Evolutionary conservation across 768 basidiomycete genomes (phyloP).

Genomic region (Candolleomyces aberdarensis): DNA sequence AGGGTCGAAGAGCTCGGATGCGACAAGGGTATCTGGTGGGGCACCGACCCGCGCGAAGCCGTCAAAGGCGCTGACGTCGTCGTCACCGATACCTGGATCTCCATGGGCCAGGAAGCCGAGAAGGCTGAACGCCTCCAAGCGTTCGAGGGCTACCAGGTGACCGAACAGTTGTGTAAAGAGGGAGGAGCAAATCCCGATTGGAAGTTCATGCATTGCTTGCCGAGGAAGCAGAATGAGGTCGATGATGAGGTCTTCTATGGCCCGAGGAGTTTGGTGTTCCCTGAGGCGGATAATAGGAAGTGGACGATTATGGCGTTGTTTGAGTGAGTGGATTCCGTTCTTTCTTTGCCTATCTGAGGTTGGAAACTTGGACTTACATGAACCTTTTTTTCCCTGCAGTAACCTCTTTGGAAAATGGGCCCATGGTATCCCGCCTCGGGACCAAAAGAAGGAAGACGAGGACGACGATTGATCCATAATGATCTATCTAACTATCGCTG

Average conservation of each 20-base stretch:
- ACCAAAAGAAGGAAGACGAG: too few relatives aligned
- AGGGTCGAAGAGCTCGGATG: constrained; percentile 74
- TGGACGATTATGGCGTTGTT: constrained; percentile 95
- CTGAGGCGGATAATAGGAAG: constrained; percentile 93
- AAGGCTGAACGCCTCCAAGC: constrained; percentile 81
- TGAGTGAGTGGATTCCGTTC: constrained; percentile 53
- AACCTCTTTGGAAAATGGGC: constrained; percentile 48
- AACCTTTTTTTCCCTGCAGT: constrained; percentile 21
- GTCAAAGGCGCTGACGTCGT: constrained; percentile 91
- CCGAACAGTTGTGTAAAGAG: constrained; percentile 76
- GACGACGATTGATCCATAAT: too few relatives aligned
- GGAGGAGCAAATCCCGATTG: constrained; percentile 84
- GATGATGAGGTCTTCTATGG: constrained; percentile 98
- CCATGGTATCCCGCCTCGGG: not conserved
- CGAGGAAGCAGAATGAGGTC: constrained; percentile 89
- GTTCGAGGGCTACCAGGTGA: constrained; percentile 93
- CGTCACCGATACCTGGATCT: constrained; percentile 98
- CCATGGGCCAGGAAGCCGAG: constrained; percentile 98
- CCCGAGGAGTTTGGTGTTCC: constrained; percentile 86
- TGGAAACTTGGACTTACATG: not conserved
- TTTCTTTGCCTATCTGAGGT: constrained; percentile 17
- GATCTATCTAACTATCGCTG: too few relatives aligned
- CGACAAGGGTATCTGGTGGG: constrained; percentile 73
- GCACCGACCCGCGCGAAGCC: constrained; percentile 78
- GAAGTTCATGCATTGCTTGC: constrained; percentile 96